Conservation (phyloP, 352 stramenopile species). For the Phytophthora citricola region DNA sequence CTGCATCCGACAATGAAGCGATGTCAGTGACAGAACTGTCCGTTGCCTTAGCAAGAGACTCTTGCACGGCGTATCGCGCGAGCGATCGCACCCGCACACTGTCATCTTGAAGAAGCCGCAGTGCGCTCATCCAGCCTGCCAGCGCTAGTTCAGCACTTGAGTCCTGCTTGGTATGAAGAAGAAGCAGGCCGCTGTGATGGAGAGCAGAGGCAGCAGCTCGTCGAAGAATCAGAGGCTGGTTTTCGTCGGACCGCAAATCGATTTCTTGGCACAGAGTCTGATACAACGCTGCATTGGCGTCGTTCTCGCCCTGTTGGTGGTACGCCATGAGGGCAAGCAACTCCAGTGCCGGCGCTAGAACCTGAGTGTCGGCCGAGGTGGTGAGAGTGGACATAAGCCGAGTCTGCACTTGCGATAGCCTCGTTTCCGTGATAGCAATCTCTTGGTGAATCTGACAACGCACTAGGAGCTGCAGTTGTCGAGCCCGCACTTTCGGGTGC, state of each 20-base stretch:
- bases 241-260: slow-evolving; percentile 48
- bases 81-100: slow-evolving; percentile 40
- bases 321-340: slow-evolving; percentile 57
- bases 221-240: slow-evolving; percentile 67
- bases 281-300: slow-evolving; percentile 16
- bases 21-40: not conserved
- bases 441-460: slow-evolving; percentile 38
- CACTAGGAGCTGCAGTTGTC: slow-evolving; percentile 62
- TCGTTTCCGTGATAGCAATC: slow-evolving; percentile 11
- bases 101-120: slow-evolving; percentile 80
- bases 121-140: slow-evolving; percentile 60
- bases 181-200: slow-evolving; percentile 53
- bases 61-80: slow-evolving; percentile 44
- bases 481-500: slow-evolving; percentile 69
- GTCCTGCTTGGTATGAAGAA: slow-evolving; percentile 19
- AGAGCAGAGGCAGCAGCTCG: slow-evolving; percentile 63
- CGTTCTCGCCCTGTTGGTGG: slow-evolving; percentile 16
- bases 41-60: slow-evolving; percentile 28
- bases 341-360: slow-evolving; percentile 62
- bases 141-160: slow-evolving; percentile 38
- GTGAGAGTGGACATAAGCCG: slow-evolving; percentile 39
- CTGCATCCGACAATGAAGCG: slow-evolving; percentile 54
- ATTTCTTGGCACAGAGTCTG: slow-evolving; percentile 53
- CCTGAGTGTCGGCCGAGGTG: slow-evolving; percentile 54
- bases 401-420: slow-evolving; percentile 28